A percentile compares a stretch with the other conserved stretches of the same genome.
phyloP scores from a whole-genome alignment of 257 asterid genomes.

The Solanum clarkiae region DNA sequence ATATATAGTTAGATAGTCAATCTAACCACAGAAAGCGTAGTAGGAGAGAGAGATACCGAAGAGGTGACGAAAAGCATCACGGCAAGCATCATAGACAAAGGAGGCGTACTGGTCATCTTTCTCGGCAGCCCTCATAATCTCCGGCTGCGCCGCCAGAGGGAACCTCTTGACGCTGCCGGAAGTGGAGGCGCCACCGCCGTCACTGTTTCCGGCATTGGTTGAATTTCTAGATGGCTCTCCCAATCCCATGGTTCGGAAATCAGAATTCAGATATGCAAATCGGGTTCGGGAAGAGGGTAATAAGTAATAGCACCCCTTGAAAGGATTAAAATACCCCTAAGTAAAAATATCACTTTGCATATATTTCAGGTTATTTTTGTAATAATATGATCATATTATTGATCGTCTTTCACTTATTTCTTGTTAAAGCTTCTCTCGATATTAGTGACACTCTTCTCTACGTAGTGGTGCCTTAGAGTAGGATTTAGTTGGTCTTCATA shows the following conservation, averaged over 20 bases:
- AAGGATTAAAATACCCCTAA: no score
- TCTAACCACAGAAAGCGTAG: not conserved
- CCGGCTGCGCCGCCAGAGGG: slow-evolving; percentile 91
- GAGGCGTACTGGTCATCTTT: slow-evolving; percentile 97
- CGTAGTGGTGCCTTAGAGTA: no score
- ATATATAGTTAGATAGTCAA: not conserved
- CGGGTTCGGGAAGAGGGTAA: not conserved
- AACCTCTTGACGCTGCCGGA: slow-evolving; percentile 33
- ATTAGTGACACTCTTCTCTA: no score
- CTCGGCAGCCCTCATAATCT: slow-evolving; percentile 97
- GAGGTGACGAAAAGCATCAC: slow-evolving; percentile 97
- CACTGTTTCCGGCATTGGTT: slow-evolving; percentile 28
- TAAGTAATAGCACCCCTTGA: no score
- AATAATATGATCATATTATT: no score
- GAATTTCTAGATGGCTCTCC: not conserved
- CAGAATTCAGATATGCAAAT: not conserved
- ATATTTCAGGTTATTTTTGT: no score
- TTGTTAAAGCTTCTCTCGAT: no score
- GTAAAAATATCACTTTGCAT: no score
- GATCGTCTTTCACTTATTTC: no score
- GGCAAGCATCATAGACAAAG: slow-evolving; percentile 91
- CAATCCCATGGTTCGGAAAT: not conserved
- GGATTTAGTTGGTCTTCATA: no score
- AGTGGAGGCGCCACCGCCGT: slow-evolving; percentile 2
- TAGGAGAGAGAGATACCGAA: slow-evolving; percentile 31